Percentiles rank a stretch among this genome's conserved stretches.
These are phyloP conservation scores for Picea sitchensis DNA, from an alignment of 75 land plant genomes.

Conservation along the genomic window DNA sequence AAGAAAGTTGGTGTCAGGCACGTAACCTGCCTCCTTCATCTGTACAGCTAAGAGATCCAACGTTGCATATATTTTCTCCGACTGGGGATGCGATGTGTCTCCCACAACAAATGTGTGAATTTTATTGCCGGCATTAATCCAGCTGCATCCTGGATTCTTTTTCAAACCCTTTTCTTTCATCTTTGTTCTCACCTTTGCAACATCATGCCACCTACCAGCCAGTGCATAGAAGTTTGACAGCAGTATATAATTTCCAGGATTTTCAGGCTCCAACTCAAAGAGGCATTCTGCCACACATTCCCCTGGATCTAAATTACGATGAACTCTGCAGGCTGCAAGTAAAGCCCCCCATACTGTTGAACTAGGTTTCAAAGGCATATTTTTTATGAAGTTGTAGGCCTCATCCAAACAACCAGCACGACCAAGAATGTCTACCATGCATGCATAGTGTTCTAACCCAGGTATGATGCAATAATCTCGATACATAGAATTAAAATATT, in stretches of 20 bases:
- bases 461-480: neutral
- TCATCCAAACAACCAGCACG: neutral
- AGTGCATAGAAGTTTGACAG: neutral
- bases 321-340: neutral
- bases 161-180: neutral
- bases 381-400: neutral
- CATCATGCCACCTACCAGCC: neutral
- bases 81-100: slow-evolving; percentile 11
- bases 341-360: neutral
- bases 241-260: neutral
- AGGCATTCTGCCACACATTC: neutral
- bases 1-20: neutral
- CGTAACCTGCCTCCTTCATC: neutral
- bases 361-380: neutral
- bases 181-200: neutral
- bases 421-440: neutral
- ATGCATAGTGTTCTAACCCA: neutral
- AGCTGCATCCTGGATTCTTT: neutral
- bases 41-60: neutral
- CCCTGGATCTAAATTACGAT: neutral
- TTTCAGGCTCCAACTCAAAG: neutral
- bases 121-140: slow-evolving; percentile 4
- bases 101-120: slow-evolving; percentile 14
- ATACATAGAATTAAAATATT: slow-evolving; percentile 8
- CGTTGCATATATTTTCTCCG: slow-evolving; percentile 9